Evolutionary conservation across 495 filamentous ascomycete genomes (phyloP).

Genomic region (Recurvomyces mirabilis): DNA sequence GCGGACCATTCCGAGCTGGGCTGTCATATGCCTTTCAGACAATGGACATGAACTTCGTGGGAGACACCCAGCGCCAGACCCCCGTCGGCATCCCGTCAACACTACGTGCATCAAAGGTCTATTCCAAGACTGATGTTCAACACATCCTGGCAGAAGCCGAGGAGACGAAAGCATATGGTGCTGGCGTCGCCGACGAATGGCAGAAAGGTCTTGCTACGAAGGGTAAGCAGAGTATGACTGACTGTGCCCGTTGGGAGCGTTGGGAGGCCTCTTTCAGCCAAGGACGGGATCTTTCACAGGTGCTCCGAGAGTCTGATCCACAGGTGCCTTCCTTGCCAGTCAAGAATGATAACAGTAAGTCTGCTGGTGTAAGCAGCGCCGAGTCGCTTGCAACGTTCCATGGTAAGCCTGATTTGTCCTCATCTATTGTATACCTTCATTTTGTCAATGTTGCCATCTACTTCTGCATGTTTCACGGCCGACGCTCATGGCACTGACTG

Average conservation of each 20-base stretch:
- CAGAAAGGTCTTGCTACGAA: slow-evolving; percentile 53
- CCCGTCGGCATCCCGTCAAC: slow-evolving; percentile 33
- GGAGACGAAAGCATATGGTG: slow-evolving; percentile 46
- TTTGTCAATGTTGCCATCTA: no score
- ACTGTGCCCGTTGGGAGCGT: slow-evolving; percentile 57
- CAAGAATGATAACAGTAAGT: slow-evolving; percentile 6
- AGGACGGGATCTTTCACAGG: slow-evolving; percentile 3
- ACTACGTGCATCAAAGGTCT: slow-evolving; percentile 48
- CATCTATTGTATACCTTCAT: no score
- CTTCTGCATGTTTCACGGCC: no score
- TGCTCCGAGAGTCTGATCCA: slow-evolving; percentile 20
- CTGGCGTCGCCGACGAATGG: slow-evolving; percentile 59
- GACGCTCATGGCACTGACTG: no score
- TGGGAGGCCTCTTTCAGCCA: slow-evolving; percentile 41
- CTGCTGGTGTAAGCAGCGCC: slow-evolving; percentile 3
- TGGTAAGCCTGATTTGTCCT: no score
- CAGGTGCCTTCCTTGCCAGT: slow-evolving; percentile 3
- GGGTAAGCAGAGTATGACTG: slow-evolving; percentile 44
- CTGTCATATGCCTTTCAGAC: slow-evolving; percentile 56
- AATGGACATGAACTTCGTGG: slow-evolving; percentile 42
- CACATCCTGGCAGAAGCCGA: slow-evolving; percentile 45
- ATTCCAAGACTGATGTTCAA: slow-evolving; percentile 46
- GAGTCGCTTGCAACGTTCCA: background rate
- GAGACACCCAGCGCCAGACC: slow-evolving; percentile 39
- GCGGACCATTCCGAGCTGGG: slow-evolving; percentile 45